Conservation (phyloP, 768 basidiomycete species). For the Suillus subalutaceus region DNA sequence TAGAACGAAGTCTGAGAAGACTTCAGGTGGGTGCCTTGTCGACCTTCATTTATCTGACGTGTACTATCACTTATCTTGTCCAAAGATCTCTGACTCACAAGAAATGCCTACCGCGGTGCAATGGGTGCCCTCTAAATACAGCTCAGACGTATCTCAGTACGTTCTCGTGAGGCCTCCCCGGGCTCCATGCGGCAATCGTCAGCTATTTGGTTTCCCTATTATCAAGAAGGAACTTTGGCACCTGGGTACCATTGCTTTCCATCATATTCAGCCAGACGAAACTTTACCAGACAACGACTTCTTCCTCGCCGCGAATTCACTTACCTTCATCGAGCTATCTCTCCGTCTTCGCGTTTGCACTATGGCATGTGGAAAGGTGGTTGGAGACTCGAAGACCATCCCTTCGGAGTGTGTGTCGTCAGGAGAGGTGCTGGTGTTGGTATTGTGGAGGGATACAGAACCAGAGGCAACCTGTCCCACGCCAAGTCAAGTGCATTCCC, state of each 20-base stretch:
- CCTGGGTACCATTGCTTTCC: neutral
- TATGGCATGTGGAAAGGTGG: neutral
- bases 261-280: neutral
- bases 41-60: neutral
- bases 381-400: neutral
- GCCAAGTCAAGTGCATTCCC: neutral
- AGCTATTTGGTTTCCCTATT: neutral
- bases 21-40: neutral
- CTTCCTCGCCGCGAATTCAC: neutral
- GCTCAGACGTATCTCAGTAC: neutral
- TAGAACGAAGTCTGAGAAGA: neutral
- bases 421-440: neutral
- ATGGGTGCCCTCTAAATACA: conserved; percentile 1
- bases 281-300: neutral
- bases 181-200: neutral
- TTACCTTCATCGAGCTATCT: neutral
- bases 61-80: neutral
- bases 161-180: conserved; percentile 3
- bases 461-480: neutral
- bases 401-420: neutral
- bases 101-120: neutral
- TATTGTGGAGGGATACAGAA: conserved; percentile 1
- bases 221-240: neutral
- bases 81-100: neutral
- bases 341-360: neutral